Evolutionary conservation across 148 eudicot species (phyloP).

Genomic region (Rhododendron ferrugineum): DNA sequence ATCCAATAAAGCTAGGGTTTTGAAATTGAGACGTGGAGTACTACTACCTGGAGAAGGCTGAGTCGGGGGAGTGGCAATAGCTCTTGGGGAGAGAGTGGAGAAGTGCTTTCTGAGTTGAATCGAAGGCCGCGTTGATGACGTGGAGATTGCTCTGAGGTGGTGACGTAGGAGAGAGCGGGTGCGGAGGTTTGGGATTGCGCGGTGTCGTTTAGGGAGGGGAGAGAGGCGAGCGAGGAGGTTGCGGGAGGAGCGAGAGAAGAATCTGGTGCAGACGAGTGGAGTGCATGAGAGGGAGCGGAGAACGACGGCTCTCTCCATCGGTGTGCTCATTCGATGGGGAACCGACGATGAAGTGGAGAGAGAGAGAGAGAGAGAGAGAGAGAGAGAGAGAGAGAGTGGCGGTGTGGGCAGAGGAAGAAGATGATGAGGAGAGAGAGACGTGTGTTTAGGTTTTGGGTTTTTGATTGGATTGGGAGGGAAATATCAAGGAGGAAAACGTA

Average conservation of each 20-base stretch:
- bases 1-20: background rate
- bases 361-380: background rate
- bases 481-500: background rate
- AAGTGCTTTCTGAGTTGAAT: conserved; percentile 24
- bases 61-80: conserved; percentile 53
- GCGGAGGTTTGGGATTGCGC: conserved; percentile 25
- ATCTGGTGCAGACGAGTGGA: conserved; percentile 28
- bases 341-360: background rate
- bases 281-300: conserved; percentile 49
- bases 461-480: conserved; percentile 9
- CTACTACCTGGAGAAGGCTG: conserved; percentile 35
- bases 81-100: conserved; percentile 42
- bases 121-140: conserved; percentile 23
- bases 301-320: conserved; percentile 64
- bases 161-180: conserved; percentile 25
- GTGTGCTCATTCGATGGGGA: background rate
- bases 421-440: conserved; percentile 6
- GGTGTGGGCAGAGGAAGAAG: background rate
- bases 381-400: background rate
- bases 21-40: background rate
- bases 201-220: conserved; percentile 27
- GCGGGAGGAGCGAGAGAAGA: conserved; percentile 27
- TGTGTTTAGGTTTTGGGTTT: background rate
- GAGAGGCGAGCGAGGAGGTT: conserved; percentile 21
- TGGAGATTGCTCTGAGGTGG: conserved; percentile 23